These are phyloP conservation scores for Tricholoma sp. DNA, from an alignment of 768 basidiomycete genomes.

Conservation along the genomic window DNA sequence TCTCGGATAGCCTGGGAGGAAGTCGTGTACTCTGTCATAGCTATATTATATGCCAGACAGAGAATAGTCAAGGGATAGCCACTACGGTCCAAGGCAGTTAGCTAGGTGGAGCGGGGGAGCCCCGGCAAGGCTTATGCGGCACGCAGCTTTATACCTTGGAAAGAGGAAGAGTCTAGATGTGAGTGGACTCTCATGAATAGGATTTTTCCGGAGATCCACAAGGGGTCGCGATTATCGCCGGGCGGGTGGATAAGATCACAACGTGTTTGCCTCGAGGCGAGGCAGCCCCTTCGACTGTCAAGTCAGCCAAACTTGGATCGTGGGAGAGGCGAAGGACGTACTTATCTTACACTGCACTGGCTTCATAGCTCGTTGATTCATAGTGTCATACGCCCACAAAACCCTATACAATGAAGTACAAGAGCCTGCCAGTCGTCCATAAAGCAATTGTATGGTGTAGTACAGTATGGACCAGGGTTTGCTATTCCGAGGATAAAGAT, in stretches of 20 bases:
- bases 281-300: conserved; percentile 11
- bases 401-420: background rate
- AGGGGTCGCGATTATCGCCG: conserved; percentile 29
- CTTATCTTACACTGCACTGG: background rate
- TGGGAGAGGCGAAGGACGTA: conserved; percentile 9
- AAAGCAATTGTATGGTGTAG: background rate
- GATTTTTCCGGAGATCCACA: conserved; percentile 28
- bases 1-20: conserved; percentile 55
- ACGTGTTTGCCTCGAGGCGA: conserved; percentile 44
- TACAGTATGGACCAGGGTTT: background rate
- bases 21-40: conserved; percentile 63
- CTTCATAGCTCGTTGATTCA: background rate
- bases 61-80: conserved; percentile 9
- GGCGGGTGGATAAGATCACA: conserved; percentile 38
- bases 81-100: conserved; percentile 5
- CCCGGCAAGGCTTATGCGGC: conserved; percentile 18
- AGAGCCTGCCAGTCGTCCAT: background rate
- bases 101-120: conserved; percentile 22
- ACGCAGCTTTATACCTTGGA: conserved; percentile 29
- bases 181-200: conserved; percentile 20
- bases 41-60: conserved; percentile 7
- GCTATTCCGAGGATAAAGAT: background rate
- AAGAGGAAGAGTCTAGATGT: conserved; percentile 13
- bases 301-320: conserved; percentile 14
- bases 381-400: background rate